A percentile compares a stretch with the other conserved stretches of the same genome.
Evolutionary conservation across 2,329 filamentous ascomycete genomes (phyloP).

Genomic region (Pseudonectria buxi): DNA sequence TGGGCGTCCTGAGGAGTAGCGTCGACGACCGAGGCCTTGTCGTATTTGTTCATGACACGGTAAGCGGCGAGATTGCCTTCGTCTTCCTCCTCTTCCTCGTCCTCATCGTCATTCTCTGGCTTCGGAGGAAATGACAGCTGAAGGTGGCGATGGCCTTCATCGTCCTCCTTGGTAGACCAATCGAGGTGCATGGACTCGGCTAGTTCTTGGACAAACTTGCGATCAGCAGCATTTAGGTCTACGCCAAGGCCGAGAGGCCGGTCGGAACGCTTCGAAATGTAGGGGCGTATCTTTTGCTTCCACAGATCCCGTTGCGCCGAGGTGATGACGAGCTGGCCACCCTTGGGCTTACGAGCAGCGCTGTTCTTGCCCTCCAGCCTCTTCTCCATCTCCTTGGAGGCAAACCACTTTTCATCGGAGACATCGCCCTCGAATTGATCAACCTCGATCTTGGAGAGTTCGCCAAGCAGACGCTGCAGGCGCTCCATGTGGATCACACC

Average conservation of each 20-base stretch:
- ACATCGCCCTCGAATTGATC: conserved; percentile 90
- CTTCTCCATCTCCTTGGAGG: conserved; percentile 71
- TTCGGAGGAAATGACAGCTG: conserved; percentile 43
- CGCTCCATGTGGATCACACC: conserved; percentile 85
- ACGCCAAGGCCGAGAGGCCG: conserved; percentile 66
- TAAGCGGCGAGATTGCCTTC: conserved; percentile 80
- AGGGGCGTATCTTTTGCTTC: conserved; percentile 72
- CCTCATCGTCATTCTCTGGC: conserved; percentile 56
- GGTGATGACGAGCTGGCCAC: conserved; percentile 63
- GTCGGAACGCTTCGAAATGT: conserved; percentile 61
- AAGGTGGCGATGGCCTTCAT: conserved; percentile 47
- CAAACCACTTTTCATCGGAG: conserved; percentile 85
- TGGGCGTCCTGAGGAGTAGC: conserved; percentile 72
- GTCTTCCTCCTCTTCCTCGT: conserved; percentile 44
- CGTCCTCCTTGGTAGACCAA: conserved; percentile 53
- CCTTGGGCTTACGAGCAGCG: conserved; percentile 45
- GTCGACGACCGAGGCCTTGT: conserved; percentile 81
- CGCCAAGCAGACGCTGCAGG: conserved; percentile 69
- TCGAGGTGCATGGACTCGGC: conserved; percentile 55
- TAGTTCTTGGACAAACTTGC: conserved; percentile 87
- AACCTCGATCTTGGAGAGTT: conserved; percentile 81
- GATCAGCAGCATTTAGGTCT: conserved; percentile 71
- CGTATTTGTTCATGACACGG: conserved; percentile 82
- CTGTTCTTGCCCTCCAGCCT: conserved; percentile 54
- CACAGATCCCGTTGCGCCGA: conserved; percentile 77